Conservation (phyloP, 345 rosid genomes). For the Aquilaria malaccensis region DNA sequence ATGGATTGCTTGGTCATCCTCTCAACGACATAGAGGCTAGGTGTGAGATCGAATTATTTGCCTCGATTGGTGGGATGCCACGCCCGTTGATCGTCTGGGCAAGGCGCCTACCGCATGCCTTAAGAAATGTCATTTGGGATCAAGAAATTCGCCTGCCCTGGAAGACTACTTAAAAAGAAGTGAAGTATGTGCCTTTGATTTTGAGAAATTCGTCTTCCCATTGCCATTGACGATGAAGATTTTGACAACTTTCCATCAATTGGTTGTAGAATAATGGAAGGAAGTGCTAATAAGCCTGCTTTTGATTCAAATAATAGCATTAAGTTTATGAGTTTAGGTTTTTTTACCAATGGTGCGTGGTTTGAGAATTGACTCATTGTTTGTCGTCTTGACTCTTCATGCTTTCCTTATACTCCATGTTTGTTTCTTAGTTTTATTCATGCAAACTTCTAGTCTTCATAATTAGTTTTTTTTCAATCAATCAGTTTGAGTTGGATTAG, state of each 20-base stretch:
- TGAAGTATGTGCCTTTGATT: constrained; percentile 60
- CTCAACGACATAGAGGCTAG: too few species aligned
- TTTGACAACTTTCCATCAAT: constrained; percentile 27
- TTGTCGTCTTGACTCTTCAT: background rate
- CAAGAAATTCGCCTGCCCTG: too few species aligned
- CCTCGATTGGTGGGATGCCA: too few species aligned
- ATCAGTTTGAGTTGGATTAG: background rate
- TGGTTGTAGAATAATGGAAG: constrained; percentile 18
- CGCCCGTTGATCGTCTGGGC: too few species aligned
- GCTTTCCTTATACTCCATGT: background rate
- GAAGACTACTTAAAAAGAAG: constrained; percentile 25
- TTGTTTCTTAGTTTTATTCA: background rate
- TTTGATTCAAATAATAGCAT: constrained; percentile 26
- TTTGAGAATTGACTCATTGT: background rate
- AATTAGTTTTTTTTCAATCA: background rate
- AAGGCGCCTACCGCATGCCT: too few species aligned
- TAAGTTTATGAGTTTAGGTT: constrained; percentile 81
- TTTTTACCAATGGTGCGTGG: constrained; percentile 53
- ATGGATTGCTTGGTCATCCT: too few species aligned
- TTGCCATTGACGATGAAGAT: constrained; percentile 75
- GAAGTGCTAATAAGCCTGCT: constrained; percentile 24
- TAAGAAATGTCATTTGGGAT: too few species aligned
- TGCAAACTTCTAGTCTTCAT: background rate
- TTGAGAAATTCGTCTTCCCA: constrained; percentile 77
- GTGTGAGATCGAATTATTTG: too few species aligned